Percentiles rank a stretch among this genome's conserved stretches.
Conservation (phyloP, 1,284 basidiomycete genomes). For the Microbotryum violaceum region DNA sequence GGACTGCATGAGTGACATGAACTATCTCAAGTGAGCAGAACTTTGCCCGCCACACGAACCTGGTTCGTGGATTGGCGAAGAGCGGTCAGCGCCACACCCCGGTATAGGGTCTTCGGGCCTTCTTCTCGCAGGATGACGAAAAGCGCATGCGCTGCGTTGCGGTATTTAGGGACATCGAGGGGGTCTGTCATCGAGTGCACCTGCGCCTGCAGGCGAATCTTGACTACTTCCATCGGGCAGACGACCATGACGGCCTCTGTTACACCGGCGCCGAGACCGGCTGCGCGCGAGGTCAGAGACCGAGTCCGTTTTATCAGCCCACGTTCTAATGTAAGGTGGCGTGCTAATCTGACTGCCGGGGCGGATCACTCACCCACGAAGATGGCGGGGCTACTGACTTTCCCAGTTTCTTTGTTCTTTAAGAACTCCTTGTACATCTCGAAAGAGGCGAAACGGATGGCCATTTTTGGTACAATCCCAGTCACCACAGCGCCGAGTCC, state of each 20-base stretch:
- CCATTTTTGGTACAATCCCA: conserved; percentile 99
- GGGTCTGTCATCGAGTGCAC: conserved; percentile 96
- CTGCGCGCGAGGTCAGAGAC: conserved; percentile 42
- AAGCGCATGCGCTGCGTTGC: conserved; percentile 93
- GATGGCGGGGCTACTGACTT: conserved; percentile 62
- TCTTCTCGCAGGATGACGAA: conserved; percentile 94
- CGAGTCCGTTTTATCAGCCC: neutral
- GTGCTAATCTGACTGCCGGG: too few species aligned
- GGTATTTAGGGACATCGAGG: conserved; percentile 83
- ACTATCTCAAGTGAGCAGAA: neutral
- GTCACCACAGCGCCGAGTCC: conserved; percentile 91
- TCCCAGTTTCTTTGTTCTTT: conserved; percentile 65
- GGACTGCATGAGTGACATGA: neutral
- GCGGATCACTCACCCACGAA: conserved; percentile 48
- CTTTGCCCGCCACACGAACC: conserved; percentile 48
- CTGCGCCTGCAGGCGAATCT: conserved; percentile 96
- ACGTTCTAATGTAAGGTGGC: neutral
- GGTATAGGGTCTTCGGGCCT: conserved; percentile 75
- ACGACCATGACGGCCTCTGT: conserved; percentile 92
- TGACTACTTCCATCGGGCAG: conserved; percentile 98
- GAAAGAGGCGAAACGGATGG: conserved; percentile 96
- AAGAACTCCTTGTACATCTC: conserved; percentile 85
- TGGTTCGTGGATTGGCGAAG: conserved; percentile 97
- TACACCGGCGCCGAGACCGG: conserved; percentile 86
- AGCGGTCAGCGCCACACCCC: conserved; percentile 81